These are phyloP conservation scores for Debaryomyces nepalensis DNA, from an alignment of 1,139 yeast species.

Conservation along the genomic window DNA sequence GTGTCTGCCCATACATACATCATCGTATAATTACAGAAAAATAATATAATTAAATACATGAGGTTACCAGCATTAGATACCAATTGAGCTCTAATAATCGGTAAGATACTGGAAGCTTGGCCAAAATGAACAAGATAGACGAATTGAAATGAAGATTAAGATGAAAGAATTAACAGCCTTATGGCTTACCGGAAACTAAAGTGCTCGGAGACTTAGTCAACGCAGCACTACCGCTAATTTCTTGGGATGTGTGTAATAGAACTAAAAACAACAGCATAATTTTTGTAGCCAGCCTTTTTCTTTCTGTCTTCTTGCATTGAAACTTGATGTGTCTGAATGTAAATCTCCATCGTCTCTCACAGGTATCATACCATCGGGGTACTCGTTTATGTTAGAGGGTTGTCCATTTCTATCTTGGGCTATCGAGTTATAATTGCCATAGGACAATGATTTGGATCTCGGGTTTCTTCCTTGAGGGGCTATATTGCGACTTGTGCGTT, in stretches of 20 bases:
- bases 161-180: constrained; percentile 3
- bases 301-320: constrained; percentile 32
- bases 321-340: constrained; percentile 45
- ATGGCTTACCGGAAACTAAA: constrained; percentile 6
- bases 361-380: constrained; percentile 34
- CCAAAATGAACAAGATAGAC: background rate
- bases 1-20: constrained; percentile 7
- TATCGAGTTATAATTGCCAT: constrained; percentile 36
- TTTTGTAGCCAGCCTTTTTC: constrained; percentile 20
- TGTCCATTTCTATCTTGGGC: constrained; percentile 29
- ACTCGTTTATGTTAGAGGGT: constrained; percentile 9
- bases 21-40: constrained; percentile 12
- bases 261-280: constrained; percentile 20
- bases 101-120: background rate
- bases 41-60: background rate
- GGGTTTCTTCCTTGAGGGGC: constrained; percentile 12
- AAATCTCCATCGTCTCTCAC: constrained; percentile 44
- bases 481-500: constrained; percentile 12
- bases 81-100: background rate
- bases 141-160: constrained; percentile 1
- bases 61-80: background rate
- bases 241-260: background rate
- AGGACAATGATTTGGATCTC: constrained; percentile 20
- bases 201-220: background rate
- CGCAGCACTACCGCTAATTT: too few relatives aligned